A percentile compares a stretch with the other conserved stretches of the same genome.
These are phyloP conservation scores for Citrullus mucosospermus DNA, from an alignment of 306 rosid species.

Conservation along the genomic window DNA sequence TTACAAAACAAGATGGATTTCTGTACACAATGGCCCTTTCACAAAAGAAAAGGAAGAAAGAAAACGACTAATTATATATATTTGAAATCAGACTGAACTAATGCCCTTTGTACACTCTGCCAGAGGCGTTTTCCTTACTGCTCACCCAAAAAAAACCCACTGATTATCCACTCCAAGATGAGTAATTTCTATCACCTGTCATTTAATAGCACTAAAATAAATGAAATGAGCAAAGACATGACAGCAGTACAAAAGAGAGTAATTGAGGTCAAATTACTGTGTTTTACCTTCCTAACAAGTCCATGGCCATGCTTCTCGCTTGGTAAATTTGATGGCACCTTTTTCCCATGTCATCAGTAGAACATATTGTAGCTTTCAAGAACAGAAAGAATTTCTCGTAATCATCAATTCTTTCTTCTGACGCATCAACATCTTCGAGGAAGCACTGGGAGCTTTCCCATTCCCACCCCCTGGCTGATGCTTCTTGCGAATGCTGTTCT, in stretches of 20 bases:
- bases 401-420: slow-evolving; percentile 14
- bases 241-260: neutral
- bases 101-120: neutral
- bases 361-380: slow-evolving; percentile 34
- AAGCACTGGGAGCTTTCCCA: slow-evolving; percentile 2
- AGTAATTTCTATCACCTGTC: neutral
- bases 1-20: neutral
- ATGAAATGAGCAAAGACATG: neutral
- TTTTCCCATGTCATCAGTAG: slow-evolving; percentile 26
- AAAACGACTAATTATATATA: neutral
- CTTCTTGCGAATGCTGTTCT: slow-evolving; percentile 17
- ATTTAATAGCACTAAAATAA: neutral
- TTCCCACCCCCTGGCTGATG: slow-evolving; percentile 19
- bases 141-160: neutral
- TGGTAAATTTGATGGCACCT: slow-evolving; percentile 31
- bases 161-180: neutral
- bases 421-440: neutral
- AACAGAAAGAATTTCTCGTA: slow-evolving; percentile 37
- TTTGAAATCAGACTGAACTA: neutral
- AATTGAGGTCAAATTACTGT: neutral
- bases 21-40: neutral
- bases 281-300: slow-evolving; percentile 29
- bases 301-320: slow-evolving; percentile 52
- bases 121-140: neutral
- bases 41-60: neutral